Percentiles rank a stretch among this genome's conserved stretches.
Evolutionary conservation across 179 eudicot genomes (phyloP).

Genomic region (Beta macrorhiza): DNA sequence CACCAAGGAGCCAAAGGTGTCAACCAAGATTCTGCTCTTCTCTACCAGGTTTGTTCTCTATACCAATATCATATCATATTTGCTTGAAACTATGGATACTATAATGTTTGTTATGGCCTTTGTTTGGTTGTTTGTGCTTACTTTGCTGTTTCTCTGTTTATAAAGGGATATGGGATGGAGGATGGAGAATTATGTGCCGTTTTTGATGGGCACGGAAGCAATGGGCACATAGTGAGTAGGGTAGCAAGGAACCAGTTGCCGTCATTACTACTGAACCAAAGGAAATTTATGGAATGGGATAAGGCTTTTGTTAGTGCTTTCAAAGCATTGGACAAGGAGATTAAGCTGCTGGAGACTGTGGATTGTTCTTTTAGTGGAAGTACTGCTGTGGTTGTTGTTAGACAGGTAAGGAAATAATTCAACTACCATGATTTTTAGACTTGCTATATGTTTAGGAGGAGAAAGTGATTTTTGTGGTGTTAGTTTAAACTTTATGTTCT

Average conservation of each 20-base stretch:
- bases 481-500: background rate
- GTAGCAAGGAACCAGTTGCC: slow-evolving; percentile 63
- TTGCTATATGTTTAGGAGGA: background rate
- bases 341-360: slow-evolving; percentile 46
- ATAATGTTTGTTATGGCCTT: background rate
- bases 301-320: slow-evolving; percentile 54
- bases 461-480: background rate
- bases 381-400: slow-evolving; percentile 62
- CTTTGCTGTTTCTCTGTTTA: background rate
- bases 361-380: slow-evolving; percentile 78
- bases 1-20: slow-evolving; percentile 61
- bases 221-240: slow-evolving; percentile 70
- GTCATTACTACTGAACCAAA: slow-evolving; percentile 47
- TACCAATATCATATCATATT: background rate
- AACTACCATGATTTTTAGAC: too few relatives aligned
- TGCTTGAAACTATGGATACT: background rate
- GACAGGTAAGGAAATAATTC: slow-evolving; percentile 43
- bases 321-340: slow-evolving; percentile 69
- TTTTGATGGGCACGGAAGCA: slow-evolving; percentile 80
- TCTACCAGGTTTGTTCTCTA: slow-evolving; percentile 48
- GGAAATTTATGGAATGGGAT: slow-evolving; percentile 44
- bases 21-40: slow-evolving; percentile 81
- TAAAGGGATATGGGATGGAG: slow-evolving; percentile 63
- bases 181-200: slow-evolving; percentile 65
- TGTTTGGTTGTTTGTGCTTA: background rate